Base-by-base conservation (phyloP, 768 basidiomycete genomes). In the Trametes cubensis region DNA sequence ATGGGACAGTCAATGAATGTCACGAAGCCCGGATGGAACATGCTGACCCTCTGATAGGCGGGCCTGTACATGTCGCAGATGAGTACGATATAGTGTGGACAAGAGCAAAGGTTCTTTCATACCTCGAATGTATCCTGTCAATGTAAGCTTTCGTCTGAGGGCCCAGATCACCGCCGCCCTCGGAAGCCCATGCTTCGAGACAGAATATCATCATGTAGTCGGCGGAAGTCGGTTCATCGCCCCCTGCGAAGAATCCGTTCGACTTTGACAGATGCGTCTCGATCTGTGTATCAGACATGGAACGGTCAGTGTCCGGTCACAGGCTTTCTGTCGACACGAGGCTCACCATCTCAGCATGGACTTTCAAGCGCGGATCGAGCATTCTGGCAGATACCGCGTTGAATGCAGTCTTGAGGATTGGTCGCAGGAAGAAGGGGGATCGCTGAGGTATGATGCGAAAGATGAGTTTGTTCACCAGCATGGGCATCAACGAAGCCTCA, bases 181-280 rank as follows among this genome's bases (percentile, higher is more conserved):
- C 47, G 13, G 58, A 40, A 4, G 56, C 60, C 54, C 71, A 60
- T 2, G 64, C 57, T 26, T 81, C 79, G 28, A 79, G 62, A 6
- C 76, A 65, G 63, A 79, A 81, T 30, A 71, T 65, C 78, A 81
- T 79, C 74, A 77, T 74, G 70, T 73, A 81, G 67, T 82, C 81
- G 21, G 81, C 78, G 21, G 75, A 59, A 25, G 81, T 80, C 18
- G 77, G 76, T 26, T 75, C 69, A 23, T 72, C 61, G 26, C 76
- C 78, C 17, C 75, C 79, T 7, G 79, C 78, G 26, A 72, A 69
- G 69, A 71, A 75, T 17, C 62, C 64, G 21, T 61, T 61, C 42
- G 60, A 54, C 58, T 74, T 76, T 28, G 61, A 65, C 18, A 80
- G 72, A 58, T 76, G 77, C 2, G 60, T 61, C 61, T 80, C 80